Base-by-base conservation (phyloP, 2,329 filamentous ascomycete genomes). In the Fusarium miscanthi region DNA sequence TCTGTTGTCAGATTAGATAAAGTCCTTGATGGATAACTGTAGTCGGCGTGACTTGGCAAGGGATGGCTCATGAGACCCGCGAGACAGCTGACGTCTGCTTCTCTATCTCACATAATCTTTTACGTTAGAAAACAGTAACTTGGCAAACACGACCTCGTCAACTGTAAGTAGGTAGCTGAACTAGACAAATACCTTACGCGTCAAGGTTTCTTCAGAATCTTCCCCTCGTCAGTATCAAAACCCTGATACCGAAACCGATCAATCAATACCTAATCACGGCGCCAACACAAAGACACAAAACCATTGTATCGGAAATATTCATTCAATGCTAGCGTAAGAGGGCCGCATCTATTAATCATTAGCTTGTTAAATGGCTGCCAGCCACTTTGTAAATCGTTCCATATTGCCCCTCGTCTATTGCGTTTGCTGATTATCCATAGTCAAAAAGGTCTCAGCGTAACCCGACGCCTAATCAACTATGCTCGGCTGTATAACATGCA, bases 341-440 rank as follows among this genome's bases (percentile, higher is more conserved):
- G 49, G 56, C 67, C 52, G 53, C 72, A 73, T 75, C 66, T 77
- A 77, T 77, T 77, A 77, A 69, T 77, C 72, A 77, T 77, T 75
- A 77, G 57, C 56, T 62, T 70, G 25, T 49, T 67, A 56, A 59
- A 58, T 64, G 49, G 41, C 70, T 59, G 45, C 57, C 45, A 40
- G 63, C 63, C 71, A 59, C 53, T 42, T 27, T 69, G 69, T 70
- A 71, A 38, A 65, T 67, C 21, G 45, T 35, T 37, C 56, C 51
- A 53, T 70, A 51, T n/a, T 23, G 46, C 56, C 38, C 40, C 53
- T 58, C 59, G 10, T 51, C 46, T 69, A 69, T 69, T 53, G 38
- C 21, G n/a, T 41, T 54, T 19, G 54, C 63, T 42, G 38, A 37
- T 40, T 37, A 23, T 58, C 42, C 41, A 54, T 42, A 48, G 52